Evolutionary conservation across 108 stramenopile species (phyloP).

Genomic region (Cyclotella cryptica): DNA sequence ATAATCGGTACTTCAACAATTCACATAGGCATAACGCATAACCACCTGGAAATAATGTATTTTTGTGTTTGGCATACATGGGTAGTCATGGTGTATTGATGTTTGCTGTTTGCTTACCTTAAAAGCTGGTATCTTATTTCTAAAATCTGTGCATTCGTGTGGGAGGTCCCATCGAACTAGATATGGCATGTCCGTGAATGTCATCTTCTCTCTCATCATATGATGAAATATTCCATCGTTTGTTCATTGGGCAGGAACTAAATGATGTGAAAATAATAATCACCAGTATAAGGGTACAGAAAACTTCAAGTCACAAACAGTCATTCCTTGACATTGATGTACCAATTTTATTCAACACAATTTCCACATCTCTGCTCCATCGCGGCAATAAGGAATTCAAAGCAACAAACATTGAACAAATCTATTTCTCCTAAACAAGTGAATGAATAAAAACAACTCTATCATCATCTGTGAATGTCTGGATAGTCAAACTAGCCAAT

Average conservation of each 20-base stretch:
- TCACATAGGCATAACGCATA: too few relatives aligned
- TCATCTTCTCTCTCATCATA: slow-evolving; percentile 93
- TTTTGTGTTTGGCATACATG: too few relatives aligned
- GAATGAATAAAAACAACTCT: background rate
- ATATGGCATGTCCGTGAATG: slow-evolving; percentile 90
- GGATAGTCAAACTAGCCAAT: slow-evolving; percentile 91
- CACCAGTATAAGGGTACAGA: too few relatives aligned
- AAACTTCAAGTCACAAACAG: background rate
- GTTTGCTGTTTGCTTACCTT: too few relatives aligned
- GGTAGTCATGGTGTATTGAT: too few relatives aligned
- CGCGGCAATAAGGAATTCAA: too few relatives aligned
- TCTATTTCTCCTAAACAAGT: background rate
- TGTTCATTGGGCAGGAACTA: slow-evolving; percentile 84
- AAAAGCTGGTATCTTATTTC: too few relatives aligned
- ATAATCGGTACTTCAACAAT: too few relatives aligned
- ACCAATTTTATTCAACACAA: slow-evolving; percentile 86
- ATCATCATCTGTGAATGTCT: slow-evolving; percentile 78
- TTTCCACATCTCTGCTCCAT: slow-evolving; percentile 90
- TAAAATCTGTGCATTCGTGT: too few relatives aligned
- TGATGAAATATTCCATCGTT: slow-evolving; percentile 90
- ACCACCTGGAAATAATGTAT: too few relatives aligned
- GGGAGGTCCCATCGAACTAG: slow-evolving; percentile 87
- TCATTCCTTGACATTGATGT: background rate
- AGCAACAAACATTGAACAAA: background rate
- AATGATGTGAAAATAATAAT: background rate